These are phyloP conservation scores for Metarhizium rileyi DNA, from an alignment of 2,329 filamentous ascomycete genomes.

Conservation along the genomic window DNA sequence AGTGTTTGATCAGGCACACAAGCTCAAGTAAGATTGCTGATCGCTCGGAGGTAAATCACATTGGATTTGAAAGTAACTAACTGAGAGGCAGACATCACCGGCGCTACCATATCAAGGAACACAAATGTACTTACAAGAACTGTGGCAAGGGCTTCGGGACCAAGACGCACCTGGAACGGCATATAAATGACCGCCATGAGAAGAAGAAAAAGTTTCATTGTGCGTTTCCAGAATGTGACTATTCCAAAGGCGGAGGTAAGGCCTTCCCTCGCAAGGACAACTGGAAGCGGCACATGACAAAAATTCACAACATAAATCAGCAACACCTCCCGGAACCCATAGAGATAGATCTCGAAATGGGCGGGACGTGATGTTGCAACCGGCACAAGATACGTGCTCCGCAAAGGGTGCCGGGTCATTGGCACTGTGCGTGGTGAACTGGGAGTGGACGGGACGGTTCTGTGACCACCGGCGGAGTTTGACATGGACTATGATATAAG, in stretches of 20 bases:
- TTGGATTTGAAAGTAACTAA: conserved; percentile 1
- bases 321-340: conserved; percentile 30
- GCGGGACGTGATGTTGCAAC: conserved; percentile 6
- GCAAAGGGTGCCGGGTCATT: not conserved
- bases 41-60: too few relatives aligned
- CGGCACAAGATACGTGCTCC: not conserved
- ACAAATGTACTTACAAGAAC: conserved; percentile 42
- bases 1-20: conserved; percentile 47
- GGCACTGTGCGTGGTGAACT: not conserved
- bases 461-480: not conserved
- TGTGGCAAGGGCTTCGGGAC: conserved; percentile 51
- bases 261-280: conserved; percentile 54
- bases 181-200: conserved; percentile 52
- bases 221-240: conserved; percentile 42
- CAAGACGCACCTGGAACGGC: conserved; percentile 51
- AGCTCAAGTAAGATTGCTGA: conserved; percentile 50
- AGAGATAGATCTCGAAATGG: conserved; percentile 28
- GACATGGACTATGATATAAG: not conserved
- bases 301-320: conserved; percentile 42
- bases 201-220: conserved; percentile 53
- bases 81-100: conserved; percentile 41
- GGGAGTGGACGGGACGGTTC: not conserved
- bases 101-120: conserved; percentile 50
- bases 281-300: conserved; percentile 52
- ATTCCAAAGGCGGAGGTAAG: conserved; percentile 46